Percentiles rank a stretch among this genome's conserved stretches.
These are phyloP conservation scores for Periconia digitata DNA, from an alignment of 2,329 filamentous ascomycete genomes.

Conservation along the genomic window DNA sequence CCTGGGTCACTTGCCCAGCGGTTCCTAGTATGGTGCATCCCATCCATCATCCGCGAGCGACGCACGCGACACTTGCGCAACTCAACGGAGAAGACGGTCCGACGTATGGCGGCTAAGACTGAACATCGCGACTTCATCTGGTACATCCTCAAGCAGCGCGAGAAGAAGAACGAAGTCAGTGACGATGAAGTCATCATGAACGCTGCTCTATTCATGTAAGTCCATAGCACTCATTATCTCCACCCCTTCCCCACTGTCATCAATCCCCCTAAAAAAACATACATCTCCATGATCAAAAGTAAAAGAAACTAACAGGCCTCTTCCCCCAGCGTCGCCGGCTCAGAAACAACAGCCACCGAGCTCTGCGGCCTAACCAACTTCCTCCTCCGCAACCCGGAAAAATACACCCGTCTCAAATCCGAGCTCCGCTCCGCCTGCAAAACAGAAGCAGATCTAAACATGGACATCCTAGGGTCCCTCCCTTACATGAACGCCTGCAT, in stretches of 20 bases:
- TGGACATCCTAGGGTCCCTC: constrained; percentile 29
- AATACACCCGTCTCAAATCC: constrained; percentile 22
- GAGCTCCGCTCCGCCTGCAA: constrained; percentile 31
- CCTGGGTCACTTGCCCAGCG: constrained; percentile 25
- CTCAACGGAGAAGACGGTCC: constrained; percentile 33
- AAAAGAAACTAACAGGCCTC: not conserved
- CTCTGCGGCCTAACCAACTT: constrained; percentile 35
- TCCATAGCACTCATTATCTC: not conserved
- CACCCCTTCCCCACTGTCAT: not conserved
- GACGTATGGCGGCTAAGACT: constrained; percentile 28
- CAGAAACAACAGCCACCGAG: constrained; percentile 37
- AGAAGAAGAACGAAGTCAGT: constrained; percentile 37
- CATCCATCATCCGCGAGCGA: constrained; percentile 26
- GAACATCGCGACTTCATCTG: constrained; percentile 41
- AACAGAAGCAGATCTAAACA: constrained; percentile 34
- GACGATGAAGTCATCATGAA: constrained; percentile 38
- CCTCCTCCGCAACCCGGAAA: constrained; percentile 30
- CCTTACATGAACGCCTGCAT: constrained; percentile 50
- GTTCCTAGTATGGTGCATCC: constrained; percentile 34
- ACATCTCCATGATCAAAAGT: not conserved
- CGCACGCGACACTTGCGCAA: constrained; percentile 30
- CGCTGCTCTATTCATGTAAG: constrained; percentile 32
- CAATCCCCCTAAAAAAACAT: not conserved
- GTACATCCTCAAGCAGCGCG: constrained; percentile 35
- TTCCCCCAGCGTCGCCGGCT: constrained; percentile 32